Evolutionary conservation across 2,329 filamentous ascomycete species (phyloP).

Genomic region (Fusarium subglutinans): DNA sequence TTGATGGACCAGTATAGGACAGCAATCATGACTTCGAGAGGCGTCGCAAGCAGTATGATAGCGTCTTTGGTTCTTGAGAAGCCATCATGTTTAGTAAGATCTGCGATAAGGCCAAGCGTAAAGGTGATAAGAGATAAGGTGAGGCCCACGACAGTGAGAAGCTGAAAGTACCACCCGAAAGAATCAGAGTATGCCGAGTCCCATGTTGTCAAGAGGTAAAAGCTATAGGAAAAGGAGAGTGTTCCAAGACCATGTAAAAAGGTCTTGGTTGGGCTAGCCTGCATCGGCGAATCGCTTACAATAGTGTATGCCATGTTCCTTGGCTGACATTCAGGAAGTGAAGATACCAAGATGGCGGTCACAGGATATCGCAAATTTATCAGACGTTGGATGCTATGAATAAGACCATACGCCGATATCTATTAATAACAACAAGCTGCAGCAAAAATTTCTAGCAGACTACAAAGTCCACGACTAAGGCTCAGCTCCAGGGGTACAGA

Average conservation of each 20-base stretch:
- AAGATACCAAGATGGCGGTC: no score
- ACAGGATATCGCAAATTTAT: background rate
- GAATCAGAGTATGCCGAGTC: conserved; percentile 3
- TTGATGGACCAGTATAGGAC: conserved; percentile 12
- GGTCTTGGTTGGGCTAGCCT: no score
- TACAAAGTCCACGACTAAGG: background rate
- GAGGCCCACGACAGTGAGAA: background rate
- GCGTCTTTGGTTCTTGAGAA: background rate
- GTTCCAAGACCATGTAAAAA: background rate
- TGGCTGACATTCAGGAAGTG: background rate
- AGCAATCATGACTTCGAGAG: conserved; percentile 8
- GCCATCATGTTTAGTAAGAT: background rate
- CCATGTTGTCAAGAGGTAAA: conserved; percentile 6
- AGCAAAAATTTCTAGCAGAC: background rate
- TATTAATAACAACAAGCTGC: background rate
- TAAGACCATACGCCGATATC: background rate
- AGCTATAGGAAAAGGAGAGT: background rate
- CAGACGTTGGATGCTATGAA: no score
- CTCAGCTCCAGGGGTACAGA: background rate
- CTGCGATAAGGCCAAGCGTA: background rate
- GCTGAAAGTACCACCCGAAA: conserved; percentile 13
- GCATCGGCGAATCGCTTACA: background rate
- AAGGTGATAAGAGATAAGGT: background rate
- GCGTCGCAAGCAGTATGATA: background rate
- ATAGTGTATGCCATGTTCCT: background rate